Base-by-base conservation (phyloP, 2,329 filamentous ascomycete genomes). In the Xylaria sp. region DNA sequence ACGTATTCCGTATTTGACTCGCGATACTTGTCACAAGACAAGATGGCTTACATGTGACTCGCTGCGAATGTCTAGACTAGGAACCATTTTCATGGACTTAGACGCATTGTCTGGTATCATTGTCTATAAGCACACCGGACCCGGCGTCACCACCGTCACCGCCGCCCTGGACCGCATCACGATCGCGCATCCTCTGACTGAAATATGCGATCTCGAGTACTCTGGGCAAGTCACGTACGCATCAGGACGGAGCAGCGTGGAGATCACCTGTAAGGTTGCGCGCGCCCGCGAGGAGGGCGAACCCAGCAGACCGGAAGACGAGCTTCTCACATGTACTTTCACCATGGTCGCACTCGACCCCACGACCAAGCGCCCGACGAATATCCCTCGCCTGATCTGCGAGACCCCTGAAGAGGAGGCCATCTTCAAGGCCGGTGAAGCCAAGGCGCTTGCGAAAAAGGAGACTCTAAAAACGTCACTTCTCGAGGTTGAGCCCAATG, bases 311-410 rank as follows among this genome's bases (percentile, higher is more conserved):
- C 76, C 76, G 0, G 76, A 78, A 55, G 77, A 79, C 53, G 72
- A 77, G 9, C 68, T 79, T 46, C 69, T 79, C 1, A 79, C 76
- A 0, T 79, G 78, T 65, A 77, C 86, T 5, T 90, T 90, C 68
- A 91, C 88, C 0, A 91, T 91, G 88, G 88, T 91, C 0, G 89
- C 87, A 1, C 75, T 91, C 9, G 84, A 91, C 66, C 86, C 87
- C 1, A 75, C 69, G 3, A 90, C 87, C 1, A 89, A 86, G 72
- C 87, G 82, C 76, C 79, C 82, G 16, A 82, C 89, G 57, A 82
- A 83, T 39, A 63, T 76, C 34, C 84, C 87, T 0, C 74, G 87
- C 3, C 74, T 84, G 13, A 68, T 86, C 23, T 72, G 65, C 47
- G 83, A 87, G 65, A 90, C 83, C 0, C 77, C 80, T 3, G 85